Conservation (phyloP, 495 filamentous ascomycete genomes). For the Parathielavia appendiculata region DNA sequence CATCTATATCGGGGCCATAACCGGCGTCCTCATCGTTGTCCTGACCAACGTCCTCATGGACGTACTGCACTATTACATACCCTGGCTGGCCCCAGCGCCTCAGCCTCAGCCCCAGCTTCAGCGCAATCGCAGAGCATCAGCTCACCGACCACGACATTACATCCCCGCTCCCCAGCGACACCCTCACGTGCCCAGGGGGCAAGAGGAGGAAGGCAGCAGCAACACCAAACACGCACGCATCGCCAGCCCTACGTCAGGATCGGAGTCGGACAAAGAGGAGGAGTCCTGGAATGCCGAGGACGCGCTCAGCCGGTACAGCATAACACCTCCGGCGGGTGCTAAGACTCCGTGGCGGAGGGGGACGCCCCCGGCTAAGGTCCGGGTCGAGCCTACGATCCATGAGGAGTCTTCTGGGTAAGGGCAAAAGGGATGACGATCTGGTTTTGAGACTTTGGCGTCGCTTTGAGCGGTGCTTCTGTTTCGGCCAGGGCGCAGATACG, state of each 20-base stretch:
- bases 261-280: no score
- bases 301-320: no score
- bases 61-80: background rate
- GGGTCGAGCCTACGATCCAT: constrained; percentile 56
- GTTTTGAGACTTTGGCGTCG: background rate
- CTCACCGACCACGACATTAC: no score
- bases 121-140: background rate
- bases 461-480: no score
- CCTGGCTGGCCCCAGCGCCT: background rate
- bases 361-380: constrained; percentile 23
- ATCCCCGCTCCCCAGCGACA: background rate
- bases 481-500: no score
- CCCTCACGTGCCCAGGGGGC: no score
- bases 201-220: no score
- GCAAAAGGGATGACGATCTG: background rate
- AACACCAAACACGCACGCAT: background rate
- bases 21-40: constrained; percentile 47
- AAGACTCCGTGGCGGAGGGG: constrained; percentile 23
- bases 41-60: constrained; percentile 35
- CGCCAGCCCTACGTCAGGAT: background rate
- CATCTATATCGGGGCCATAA: constrained; percentile 46
- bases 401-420: constrained; percentile 43
- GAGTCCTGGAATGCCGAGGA: no score
- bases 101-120: background rate
- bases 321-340: background rate